Conservation (phyloP, 352 stramenopile genomes). For the Phytophthora vignae region DNA sequence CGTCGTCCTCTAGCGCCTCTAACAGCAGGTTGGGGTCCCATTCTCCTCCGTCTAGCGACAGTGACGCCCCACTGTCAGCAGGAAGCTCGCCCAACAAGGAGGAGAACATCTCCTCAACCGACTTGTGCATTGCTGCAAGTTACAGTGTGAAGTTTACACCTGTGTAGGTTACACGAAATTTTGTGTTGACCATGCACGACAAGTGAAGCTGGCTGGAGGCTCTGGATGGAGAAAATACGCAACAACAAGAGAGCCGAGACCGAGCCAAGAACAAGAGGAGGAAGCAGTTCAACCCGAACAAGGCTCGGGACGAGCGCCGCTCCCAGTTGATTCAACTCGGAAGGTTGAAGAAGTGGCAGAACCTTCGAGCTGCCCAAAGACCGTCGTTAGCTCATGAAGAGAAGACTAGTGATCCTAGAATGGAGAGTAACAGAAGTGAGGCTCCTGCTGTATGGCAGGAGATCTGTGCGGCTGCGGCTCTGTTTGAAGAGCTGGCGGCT, state of each 20-base stretch:
- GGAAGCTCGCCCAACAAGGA: slow-evolving; percentile 24
- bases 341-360: slow-evolving; percentile 16
- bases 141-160: too few species aligned
- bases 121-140: not conserved
- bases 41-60: not conserved
- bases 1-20: not conserved
- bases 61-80: not conserved
- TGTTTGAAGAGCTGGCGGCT: slow-evolving; percentile 33
- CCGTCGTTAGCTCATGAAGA: not conserved
- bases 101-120: slow-evolving; percentile 9
- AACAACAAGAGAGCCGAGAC: not conserved
- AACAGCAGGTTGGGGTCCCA: slow-evolving; percentile 12
- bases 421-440: not conserved
- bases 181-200: too few species aligned
- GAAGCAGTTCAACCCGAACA: slow-evolving; percentile 25
- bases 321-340: slow-evolving; percentile 21
- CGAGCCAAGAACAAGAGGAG: not conserved
- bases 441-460: slow-evolving; percentile 25
- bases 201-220: too few species aligned
- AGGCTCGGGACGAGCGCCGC: slow-evolving; percentile 30
- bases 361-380: not conserved
- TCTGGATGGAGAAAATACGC: not conserved
- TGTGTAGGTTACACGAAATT: too few species aligned
- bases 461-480: slow-evolving; percentile 14
- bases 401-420: not conserved